Percentiles rank a stretch among this genome's conserved stretches.
These are phyloP conservation scores for Simplicillium sp. DNA, from an alignment of 2,329 filamentous ascomycete species.

Conservation along the genomic window DNA sequence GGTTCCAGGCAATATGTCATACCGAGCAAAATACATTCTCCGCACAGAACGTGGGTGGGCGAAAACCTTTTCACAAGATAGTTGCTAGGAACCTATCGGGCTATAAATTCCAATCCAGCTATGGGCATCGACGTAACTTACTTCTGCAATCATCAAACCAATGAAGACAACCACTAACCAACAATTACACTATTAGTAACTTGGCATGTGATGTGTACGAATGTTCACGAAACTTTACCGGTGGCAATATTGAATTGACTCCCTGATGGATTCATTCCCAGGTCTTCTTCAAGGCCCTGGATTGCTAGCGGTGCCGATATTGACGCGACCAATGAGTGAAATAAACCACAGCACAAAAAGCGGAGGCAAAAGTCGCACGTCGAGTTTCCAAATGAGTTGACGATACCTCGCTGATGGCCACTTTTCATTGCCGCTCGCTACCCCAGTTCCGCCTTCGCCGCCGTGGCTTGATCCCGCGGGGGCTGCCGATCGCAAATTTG, in stretches of 20 bases:
- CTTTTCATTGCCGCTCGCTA: too few relatives aligned
- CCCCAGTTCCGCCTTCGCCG: too few relatives aligned
- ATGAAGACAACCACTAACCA: not conserved
- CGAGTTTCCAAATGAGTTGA: conserved; percentile 7
- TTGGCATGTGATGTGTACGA: too few relatives aligned
- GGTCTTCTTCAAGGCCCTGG: conserved; percentile 33
- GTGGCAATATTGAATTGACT: conserved; percentile 42
- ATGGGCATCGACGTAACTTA: too few relatives aligned
- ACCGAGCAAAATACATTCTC: conserved; percentile 14
- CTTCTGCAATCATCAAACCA: conserved; percentile 18
- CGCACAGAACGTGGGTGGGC: conserved; percentile 22
- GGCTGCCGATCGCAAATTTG: too few relatives aligned
- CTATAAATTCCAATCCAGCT: too few relatives aligned
- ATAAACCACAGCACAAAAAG: conserved; percentile 8
- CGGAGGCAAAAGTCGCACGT: conserved; percentile 5
- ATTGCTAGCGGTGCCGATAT: conserved; percentile 16
- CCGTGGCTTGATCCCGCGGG: too few relatives aligned
- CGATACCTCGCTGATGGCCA: conserved; percentile 4
- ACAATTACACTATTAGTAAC: too few relatives aligned
- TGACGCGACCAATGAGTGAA: conserved; percentile 9
- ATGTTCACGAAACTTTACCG: too few relatives aligned
- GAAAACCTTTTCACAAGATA: conserved; percentile 23
- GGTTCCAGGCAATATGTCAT: too few relatives aligned
- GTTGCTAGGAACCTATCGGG: conserved; percentile 24
- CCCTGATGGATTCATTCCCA: conserved; percentile 28